Base-by-base conservation (phyloP, 352 stramenopile species). In the Blastocystis sp. region DNA sequence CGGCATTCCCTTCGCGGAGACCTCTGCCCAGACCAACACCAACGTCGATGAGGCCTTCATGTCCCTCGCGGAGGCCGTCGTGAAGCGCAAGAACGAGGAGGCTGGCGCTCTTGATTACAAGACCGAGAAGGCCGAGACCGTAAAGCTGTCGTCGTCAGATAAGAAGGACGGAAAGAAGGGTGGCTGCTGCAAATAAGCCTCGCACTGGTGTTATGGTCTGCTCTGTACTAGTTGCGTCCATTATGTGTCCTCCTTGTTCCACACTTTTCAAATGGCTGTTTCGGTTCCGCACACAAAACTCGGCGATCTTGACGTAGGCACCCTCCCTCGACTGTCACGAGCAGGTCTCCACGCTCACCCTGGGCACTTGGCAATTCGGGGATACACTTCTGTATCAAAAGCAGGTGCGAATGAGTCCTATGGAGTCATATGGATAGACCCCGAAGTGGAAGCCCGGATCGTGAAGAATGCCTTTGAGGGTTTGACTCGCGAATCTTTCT, bases 11-110 rank as follows among this genome's bases (percentile, higher is more conserved):
- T 97, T 97, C 89, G 97, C 97, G 89, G 95, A 97, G 90, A 96
- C 93, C 61, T 96, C 93, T 89, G 95, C 95, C 48, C 96, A 97
- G 91, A 96, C 97, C 91, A 95, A 97, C 91, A 96, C 96, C 89
- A 97, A 98, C 86, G 95, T 98, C 74, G 94, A 97, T 81, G 89
- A 92, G 79, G 90, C 88, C n/a, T 92, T 91, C 87, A 88, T 90
- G 59, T 62, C 48, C 2, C 59, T 90, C 21, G 69, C 87, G 17
- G 74, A 84, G 74, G 74, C 74, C 34, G 74, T 84, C 34, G 74
- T 84, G 53, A 84, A 84, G 74, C 74, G 74, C 23, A 84, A 84
- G 74, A 84, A 62, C 11, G 74, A 84, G 4, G 74, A 84, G 28
- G 74, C 74, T 38, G 74, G 74, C 40, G 48, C 74, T 34, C 74